Evolutionary conservation across 768 basidiomycete species (phyloP).

Genomic region (Crassisporium funariophilum): DNA sequence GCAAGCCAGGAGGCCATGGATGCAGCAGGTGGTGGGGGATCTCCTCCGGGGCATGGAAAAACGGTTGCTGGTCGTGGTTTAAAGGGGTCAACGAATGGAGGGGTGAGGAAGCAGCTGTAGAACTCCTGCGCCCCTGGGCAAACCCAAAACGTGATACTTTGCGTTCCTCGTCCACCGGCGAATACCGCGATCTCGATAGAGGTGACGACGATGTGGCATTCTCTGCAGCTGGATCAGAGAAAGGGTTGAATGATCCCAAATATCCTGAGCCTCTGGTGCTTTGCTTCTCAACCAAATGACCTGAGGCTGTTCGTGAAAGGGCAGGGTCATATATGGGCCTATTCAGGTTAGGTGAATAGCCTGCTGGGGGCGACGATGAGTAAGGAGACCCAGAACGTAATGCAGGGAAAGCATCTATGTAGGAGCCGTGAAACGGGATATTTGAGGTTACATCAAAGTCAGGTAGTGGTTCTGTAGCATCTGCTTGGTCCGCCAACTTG

Average conservation of each 20-base stretch:
- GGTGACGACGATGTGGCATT: conserved; percentile 29
- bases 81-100: conserved; percentile 58
- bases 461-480: conserved; percentile 41
- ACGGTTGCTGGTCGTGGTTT: conserved; percentile 49
- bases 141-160: conserved; percentile 83
- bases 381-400: conserved; percentile 46
- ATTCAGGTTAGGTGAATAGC: conserved; percentile 47
- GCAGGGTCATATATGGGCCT: conserved; percentile 62
- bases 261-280: conserved; percentile 54
- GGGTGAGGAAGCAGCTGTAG: conserved; percentile 60
- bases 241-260: conserved; percentile 80
- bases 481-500: conserved; percentile 59
- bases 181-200: conserved; percentile 29
- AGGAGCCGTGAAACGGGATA: conserved; percentile 65
- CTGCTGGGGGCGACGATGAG: conserved; percentile 51
- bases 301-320: conserved; percentile 37
- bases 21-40: conserved; percentile 5
- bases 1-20: conserved; percentile 19
- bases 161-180: conserved; percentile 62
- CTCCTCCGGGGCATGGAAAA: conserved; percentile 30
- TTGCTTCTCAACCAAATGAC: conserved; percentile 44
- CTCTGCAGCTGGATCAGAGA: conserved; percentile 62
- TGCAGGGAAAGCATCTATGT: conserved; percentile 71
- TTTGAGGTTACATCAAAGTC: conserved; percentile 55
- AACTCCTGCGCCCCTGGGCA: conserved; percentile 68